phyloP scores from a whole-genome alignment of 225 moss, liverwort and hornwort species.

The Straminergon stramineum region DNA sequence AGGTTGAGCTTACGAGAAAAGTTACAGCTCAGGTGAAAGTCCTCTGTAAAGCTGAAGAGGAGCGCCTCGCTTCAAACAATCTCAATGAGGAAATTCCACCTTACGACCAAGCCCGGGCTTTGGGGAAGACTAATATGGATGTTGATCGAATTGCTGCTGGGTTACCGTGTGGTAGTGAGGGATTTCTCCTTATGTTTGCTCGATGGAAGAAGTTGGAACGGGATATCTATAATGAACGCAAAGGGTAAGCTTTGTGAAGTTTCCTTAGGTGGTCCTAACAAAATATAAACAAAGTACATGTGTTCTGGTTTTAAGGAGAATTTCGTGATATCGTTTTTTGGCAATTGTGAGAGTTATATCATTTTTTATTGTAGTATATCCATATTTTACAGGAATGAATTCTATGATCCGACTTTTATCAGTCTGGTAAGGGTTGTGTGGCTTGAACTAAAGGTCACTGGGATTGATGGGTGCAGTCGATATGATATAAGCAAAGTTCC shows the following conservation, averaged over 20 bases:
- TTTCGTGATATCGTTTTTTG: background rate
- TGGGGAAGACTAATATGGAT: conserved; percentile 99
- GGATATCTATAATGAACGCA: conserved; percentile 92
- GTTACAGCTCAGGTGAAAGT: conserved; percentile 92
- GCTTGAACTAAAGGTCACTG: background rate
- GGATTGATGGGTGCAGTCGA: conserved; percentile 58
- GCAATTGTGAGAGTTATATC: background rate
- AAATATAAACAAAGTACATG: background rate
- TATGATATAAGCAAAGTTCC: conserved; percentile 99
- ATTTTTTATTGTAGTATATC: background rate
- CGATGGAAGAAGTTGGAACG: conserved; percentile 99
- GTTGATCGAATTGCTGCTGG: conserved; percentile 96
- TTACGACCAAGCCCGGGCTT: conserved; percentile 95
- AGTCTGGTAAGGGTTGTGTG: background rate
- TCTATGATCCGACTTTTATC: background rate
- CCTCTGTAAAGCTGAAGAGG: conserved; percentile 93
- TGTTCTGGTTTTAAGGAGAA: background rate
- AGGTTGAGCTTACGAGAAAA: conserved; percentile 77
- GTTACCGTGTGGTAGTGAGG: conserved; percentile 97
- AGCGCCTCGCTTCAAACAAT: conserved; percentile 59
- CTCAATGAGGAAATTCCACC: conserved; percentile 86
- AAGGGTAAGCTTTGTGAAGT: conserved; percentile 56
- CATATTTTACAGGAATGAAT: background rate
- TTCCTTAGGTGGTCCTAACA: background rate
- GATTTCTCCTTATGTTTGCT: conserved; percentile 99